These are phyloP conservation scores for Nannizzia gypsea DNA, from an alignment of 2,329 filamentous ascomycete species.

Conservation along the genomic window DNA sequence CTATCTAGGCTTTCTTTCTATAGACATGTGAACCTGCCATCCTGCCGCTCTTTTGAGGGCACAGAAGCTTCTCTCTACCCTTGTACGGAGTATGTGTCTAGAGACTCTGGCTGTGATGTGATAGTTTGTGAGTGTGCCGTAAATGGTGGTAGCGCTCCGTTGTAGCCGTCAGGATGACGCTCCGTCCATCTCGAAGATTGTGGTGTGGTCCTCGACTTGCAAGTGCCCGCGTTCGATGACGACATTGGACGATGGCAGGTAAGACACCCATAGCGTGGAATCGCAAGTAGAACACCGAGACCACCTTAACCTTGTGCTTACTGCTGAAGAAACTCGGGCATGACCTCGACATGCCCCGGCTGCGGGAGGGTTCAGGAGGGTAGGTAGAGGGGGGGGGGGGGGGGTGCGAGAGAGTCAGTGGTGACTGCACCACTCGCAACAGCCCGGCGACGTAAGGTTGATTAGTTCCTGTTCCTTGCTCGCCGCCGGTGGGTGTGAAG, in stretches of 20 bases:
- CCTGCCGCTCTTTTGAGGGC: neutral
- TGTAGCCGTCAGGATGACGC: neutral
- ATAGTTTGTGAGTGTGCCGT: neutral
- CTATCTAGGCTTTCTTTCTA: neutral
- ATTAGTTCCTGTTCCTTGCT: neutral
- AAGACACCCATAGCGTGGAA: neutral
- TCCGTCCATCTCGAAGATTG: neutral
- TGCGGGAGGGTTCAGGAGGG: neutral
- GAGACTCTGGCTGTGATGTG: neutral
- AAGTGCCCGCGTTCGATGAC: neutral
- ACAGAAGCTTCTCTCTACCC: neutral
- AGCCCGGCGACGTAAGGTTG: neutral
- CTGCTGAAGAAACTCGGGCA: neutral
- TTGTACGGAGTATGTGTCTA: neutral
- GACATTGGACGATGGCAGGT: neutral
- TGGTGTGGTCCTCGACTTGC: neutral
- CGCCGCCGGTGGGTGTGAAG: neutral
- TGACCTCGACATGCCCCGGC: neutral
- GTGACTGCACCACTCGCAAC: neutral
- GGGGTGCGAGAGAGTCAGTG: neutral
- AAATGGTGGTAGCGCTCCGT: neutral
- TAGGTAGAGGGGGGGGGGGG: neutral
- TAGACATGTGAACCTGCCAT: neutral
- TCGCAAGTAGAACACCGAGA: neutral
- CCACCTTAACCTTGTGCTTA: neutral